These are phyloP conservation scores for Murraya paniculata DNA, from an alignment of 345 rosid genomes.

Conservation along the genomic window DNA sequence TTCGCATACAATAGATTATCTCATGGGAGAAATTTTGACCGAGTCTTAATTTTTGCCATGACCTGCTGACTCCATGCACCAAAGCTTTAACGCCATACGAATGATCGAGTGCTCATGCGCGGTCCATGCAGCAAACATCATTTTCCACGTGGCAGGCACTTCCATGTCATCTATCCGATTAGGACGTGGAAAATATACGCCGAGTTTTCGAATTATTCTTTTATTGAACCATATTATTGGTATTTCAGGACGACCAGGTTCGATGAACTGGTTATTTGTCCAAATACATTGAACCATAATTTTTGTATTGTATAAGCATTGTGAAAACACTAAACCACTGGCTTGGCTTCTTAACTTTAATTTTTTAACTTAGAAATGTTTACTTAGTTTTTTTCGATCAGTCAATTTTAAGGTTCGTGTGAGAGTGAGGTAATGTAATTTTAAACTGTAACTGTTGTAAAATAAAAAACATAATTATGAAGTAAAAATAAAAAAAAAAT, in stretches of 20 bases:
- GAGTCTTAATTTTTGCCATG: neutral
- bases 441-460: no score
- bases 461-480: no score
- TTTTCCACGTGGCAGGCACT: conserved; percentile 11
- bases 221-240: neutral
- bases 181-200: conserved; percentile 23
- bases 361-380: no score
- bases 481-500: no score
- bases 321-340: no score
- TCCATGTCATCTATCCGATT: neutral
- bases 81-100: neutral
- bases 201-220: neutral
- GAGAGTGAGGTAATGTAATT: no score
- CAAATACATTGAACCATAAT: conserved; percentile 1
- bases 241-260: conserved; percentile 13
- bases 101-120: conserved; percentile 11
- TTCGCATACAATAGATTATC: neutral
- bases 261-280: conserved; percentile 17
- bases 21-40: neutral
- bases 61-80: conserved; percentile 11
- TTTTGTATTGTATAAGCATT: no score
- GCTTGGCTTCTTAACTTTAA: no score
- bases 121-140: neutral
- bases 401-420: no score
- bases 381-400: no score